A percentile compares a stretch with the other conserved stretches of the same genome.
These are phyloP conservation scores for Botrytis elliptica DNA, from an alignment of 2,329 filamentous ascomycete genomes.

Conservation along the genomic window DNA sequence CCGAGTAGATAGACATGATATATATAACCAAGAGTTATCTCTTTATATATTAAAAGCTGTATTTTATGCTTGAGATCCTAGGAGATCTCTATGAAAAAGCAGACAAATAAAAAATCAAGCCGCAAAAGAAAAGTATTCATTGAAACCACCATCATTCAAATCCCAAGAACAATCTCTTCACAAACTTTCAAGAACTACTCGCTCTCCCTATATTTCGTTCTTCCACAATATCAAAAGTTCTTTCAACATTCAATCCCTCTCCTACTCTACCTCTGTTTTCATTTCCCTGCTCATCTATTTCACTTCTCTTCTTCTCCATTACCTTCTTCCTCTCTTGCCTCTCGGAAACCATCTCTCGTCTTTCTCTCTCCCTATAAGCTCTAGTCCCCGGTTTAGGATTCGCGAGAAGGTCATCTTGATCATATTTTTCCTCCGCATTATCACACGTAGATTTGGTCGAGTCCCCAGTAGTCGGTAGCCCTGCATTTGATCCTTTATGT, in stretches of 20 bases:
- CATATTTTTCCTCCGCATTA: neutral
- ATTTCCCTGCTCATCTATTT: no score
- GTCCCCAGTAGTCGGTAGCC: neutral
- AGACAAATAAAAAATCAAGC: neutral
- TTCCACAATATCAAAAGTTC: neutral
- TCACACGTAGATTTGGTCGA: no score
- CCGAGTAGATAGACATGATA: no score
- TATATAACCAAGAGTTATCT: no score
- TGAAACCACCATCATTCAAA: neutral
- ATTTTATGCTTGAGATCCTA: no score
- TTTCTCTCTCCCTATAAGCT: slow-evolving; percentile 32
- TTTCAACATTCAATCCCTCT: neutral
- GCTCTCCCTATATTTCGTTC: neutral
- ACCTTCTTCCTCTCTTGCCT: neutral
- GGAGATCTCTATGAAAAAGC: neutral
- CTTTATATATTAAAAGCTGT: no score
- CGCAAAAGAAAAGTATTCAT: neutral
- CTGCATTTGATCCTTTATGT: neutral
- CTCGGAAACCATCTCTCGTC: slow-evolving; percentile 11
- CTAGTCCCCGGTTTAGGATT: slow-evolving; percentile 25
- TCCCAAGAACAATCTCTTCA: neutral
- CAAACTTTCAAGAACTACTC: neutral
- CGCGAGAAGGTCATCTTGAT: slow-evolving; percentile 4
- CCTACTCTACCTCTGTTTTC: no score
- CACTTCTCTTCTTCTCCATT: neutral